Percentiles rank a stretch among this genome's conserved stretches.
These are phyloP conservation scores for Artemisia tridentata DNA, from an alignment of 129 eudicot genomes.

Conservation along the genomic window DNA sequence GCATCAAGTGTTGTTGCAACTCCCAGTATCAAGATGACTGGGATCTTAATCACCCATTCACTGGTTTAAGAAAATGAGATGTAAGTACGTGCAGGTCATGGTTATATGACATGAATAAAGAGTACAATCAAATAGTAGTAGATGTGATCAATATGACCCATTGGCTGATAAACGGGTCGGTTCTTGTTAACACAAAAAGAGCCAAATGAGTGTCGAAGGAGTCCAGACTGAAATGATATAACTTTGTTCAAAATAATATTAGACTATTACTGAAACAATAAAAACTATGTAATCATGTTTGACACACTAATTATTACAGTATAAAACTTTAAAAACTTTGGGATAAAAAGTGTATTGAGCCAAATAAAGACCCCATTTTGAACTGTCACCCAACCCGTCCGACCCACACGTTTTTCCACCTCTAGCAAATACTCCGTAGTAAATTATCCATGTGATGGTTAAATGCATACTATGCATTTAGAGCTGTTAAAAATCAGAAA, in stretches of 20 bases:
- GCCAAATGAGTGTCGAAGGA: too few relatives aligned
- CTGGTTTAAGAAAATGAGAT: slow-evolving; percentile 40
- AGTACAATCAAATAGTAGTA: slow-evolving; percentile 1
- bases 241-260: too few relatives aligned
- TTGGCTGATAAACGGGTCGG: background rate
- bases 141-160: background rate
- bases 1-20: slow-evolving; percentile 79
- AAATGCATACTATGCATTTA: slow-evolving; percentile 1
- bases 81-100: background rate
- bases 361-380: background rate
- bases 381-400: background rate
- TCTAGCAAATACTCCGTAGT: background rate
- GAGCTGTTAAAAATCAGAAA: background rate
- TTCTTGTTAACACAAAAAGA: background rate
- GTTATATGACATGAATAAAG: slow-evolving; percentile 17
- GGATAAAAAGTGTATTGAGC: too few relatives aligned
- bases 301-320: too few relatives aligned
- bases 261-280: too few relatives aligned
- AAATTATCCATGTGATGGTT: slow-evolving; percentile 1
- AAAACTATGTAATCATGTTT: background rate
- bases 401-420: background rate
- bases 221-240: too few relatives aligned
- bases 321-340: too few relatives aligned
- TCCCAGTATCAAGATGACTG: slow-evolving; percentile 72
- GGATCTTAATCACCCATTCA: slow-evolving; percentile 90